Evolutionary conservation across 139 green algal species (phyloP), one percentile per base, ranked within the genome.

Genomic region (Chlamydomonas asymmetrica): DNA sequence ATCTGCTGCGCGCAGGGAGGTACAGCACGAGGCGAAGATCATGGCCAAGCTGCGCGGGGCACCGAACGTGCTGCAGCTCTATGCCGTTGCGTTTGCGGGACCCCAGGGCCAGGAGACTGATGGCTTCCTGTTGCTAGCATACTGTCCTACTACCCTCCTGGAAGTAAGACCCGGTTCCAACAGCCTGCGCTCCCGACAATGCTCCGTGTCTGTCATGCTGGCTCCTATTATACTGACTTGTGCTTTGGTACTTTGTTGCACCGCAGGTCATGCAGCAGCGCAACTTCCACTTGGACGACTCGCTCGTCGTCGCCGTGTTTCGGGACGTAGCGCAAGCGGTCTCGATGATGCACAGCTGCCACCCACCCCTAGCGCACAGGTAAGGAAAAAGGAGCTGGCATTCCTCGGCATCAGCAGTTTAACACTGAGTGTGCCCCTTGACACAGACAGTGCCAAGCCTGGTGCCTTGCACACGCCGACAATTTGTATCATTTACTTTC

Each of bases 321-420:
- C 75, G 71, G 35, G 76, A 84, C 39, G 82, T 94, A n/a, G 89
- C 75, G n/a, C 66, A 70, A 3, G 92, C 86, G 0, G 88, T 97
- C 22, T 68, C 80, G 31, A 80, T 91, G 71, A 93, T 97, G 92
- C 93, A 97, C 84, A 48, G 63, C 23, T 79, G 88, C 48, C 72
- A 79, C 1, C 92, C 91, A 10, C 88, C 92, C 0, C 57, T 95
- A 8, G 82, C 87, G 9, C 93, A 97, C 79, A 85, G 92, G 92
- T 94, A 63, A 23, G 60, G 23, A 63, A n/a, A n/a, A 63, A 63
- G 54, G 54, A 18, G 23, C 7, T 63, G 7, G 25, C 27, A 18
- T 63, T 13, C 23, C 43, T 40, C 29, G 9, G 40, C 35, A 22
- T 8, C 40, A 63, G 10, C 34, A 13, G 9, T 18, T 72, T 32